Conservation (phyloP, 495 filamentous ascomycete species). For the Evansstolkia leycettana region DNA sequence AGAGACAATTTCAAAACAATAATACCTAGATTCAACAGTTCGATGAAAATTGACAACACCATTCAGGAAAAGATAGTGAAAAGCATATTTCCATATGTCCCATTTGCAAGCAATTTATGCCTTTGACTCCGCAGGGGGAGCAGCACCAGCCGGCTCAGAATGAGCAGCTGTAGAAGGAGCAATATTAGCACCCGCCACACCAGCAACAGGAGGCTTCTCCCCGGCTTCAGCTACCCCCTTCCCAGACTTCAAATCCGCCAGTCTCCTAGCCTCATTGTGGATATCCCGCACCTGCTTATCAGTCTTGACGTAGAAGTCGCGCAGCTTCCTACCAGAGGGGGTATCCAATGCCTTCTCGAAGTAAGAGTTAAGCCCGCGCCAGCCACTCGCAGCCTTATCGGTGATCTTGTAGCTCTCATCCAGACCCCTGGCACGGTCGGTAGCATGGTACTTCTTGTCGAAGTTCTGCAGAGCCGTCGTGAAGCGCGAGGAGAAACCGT, state of each 20-base stretch:
- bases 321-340: slow-evolving; percentile 74
- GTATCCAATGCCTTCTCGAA: slow-evolving; percentile 85
- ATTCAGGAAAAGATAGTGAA: slow-evolving; percentile 3
- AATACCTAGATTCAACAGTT: too few species aligned
- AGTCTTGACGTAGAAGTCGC: slow-evolving; percentile 69
- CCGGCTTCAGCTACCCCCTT: slow-evolving; percentile 34
- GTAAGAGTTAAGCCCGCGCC: slow-evolving; percentile 61
- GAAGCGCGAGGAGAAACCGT: slow-evolving; percentile 72
- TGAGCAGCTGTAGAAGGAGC: slow-evolving; percentile 5
- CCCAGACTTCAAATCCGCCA: slow-evolving; percentile 75
- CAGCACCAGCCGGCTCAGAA: slow-evolving; percentile 8
- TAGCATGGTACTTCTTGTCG: slow-evolving; percentile 71
- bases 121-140: slow-evolving; percentile 17
- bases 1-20: too few species aligned
- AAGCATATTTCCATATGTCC: too few species aligned
- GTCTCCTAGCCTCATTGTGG: slow-evolving; percentile 72
- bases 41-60: too few species aligned
- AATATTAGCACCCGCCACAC: slow-evolving; percentile 13
- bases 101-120: too few species aligned
- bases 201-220: slow-evolving; percentile 6
- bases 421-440: slow-evolving; percentile 60
- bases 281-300: slow-evolving; percentile 86
- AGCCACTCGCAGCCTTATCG: slow-evolving; percentile 48
- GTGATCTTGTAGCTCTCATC: slow-evolving; percentile 67
- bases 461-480: slow-evolving; percentile 58